Conservation (phyloP, 2,329 filamentous ascomycete genomes). For the Botrytis byssoidea region DNA sequence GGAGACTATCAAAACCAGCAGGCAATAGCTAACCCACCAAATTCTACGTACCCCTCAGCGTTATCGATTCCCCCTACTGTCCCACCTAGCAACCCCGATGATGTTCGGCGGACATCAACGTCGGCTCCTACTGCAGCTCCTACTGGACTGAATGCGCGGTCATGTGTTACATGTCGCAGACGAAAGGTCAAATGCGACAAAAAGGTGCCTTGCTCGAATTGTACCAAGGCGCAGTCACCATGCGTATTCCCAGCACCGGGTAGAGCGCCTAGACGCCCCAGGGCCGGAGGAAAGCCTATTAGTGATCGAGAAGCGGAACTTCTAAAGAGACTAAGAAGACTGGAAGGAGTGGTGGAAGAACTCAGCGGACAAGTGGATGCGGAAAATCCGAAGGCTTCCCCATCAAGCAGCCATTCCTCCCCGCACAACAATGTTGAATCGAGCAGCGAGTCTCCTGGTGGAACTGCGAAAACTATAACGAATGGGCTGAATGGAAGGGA, state of each 20-base stretch:
- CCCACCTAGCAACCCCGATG: conserved; percentile 18
- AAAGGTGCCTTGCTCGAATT: conserved; percentile 70
- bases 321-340: conserved; percentile 66
- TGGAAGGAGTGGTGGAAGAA: conserved; percentile 74
- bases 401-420: conserved; percentile 31
- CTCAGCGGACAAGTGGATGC: conserved; percentile 58
- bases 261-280: conserved; percentile 66
- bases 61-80: conserved; percentile 8
- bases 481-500: conserved; percentile 32
- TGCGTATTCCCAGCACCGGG: conserved; percentile 75
- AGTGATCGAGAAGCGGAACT: conserved; percentile 66
- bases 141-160: conserved; percentile 35
- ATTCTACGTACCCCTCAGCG: conserved; percentile 12
- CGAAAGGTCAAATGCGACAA: conserved; percentile 78
- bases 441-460: conserved; percentile 14
- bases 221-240: conserved; percentile 65
- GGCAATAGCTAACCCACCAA: conserved; percentile 11
- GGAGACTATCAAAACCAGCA: conserved; percentile 14
- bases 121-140: conserved; percentile 26
- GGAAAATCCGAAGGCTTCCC: conserved; percentile 34
- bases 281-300: conserved; percentile 59
- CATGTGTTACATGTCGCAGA: conserved; percentile 52
- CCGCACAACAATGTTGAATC: conserved; percentile 26
- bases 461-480: conserved; percentile 27
- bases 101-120: conserved; percentile 23